phyloP scores from a whole-genome alignment of 2,329 filamentous ascomycete species.

The Neofusicoccum ribis region DNA sequence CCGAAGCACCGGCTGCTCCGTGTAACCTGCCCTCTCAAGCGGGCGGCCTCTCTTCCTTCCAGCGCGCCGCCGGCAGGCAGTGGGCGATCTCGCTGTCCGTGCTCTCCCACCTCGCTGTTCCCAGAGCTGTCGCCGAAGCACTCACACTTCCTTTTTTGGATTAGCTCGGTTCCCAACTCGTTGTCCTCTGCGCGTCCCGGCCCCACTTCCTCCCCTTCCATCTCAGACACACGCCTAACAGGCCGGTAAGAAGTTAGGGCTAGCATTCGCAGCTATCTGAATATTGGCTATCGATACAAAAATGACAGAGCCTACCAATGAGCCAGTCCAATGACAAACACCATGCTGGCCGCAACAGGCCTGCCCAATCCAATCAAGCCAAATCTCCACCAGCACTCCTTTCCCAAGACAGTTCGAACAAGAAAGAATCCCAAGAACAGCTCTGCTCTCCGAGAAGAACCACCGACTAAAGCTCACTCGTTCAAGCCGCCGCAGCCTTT shows the following conservation, averaged over 20 bases:
- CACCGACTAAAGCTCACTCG: neutral
- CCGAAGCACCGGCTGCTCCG: neutral
- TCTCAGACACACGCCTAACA: neutral
- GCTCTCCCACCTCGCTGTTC: too few relatives aligned
- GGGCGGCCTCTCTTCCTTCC: too few relatives aligned
- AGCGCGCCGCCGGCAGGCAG: too few relatives aligned
- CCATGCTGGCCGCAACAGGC: neutral
- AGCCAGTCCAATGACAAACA: neutral
- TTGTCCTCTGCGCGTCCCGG: too few relatives aligned
- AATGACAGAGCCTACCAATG: neutral
- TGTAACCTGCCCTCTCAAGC: too few relatives aligned
- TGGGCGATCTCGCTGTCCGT: too few relatives aligned
- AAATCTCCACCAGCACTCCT: neutral
- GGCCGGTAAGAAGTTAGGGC: neutral
- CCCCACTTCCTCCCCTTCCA: neutral
- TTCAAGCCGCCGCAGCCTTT: constrained; percentile 18
- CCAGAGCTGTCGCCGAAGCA: neutral
- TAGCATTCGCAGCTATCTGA: neutral
- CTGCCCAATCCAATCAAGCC: neutral
- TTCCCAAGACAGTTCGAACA: neutral
- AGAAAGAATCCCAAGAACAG: neutral
- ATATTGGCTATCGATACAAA: neutral
- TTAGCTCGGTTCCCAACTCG: neutral
- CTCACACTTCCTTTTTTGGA: constrained; percentile 1
- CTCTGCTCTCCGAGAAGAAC: neutral